Base-by-base conservation (phyloP, 1,139 yeast genomes). In the Kodamaea plutei region DNA sequence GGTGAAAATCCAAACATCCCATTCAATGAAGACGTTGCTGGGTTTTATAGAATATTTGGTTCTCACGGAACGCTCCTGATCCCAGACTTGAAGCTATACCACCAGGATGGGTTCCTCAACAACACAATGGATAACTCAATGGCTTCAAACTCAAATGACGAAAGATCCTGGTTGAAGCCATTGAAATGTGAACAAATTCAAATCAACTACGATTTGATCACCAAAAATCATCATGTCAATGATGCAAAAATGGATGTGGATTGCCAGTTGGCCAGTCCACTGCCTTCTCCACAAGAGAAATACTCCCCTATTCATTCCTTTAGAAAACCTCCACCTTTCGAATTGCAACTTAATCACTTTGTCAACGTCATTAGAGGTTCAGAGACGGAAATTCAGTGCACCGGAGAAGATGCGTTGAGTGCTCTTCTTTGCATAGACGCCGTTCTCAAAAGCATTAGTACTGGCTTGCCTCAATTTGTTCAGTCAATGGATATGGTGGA, bases 1-100 rank as follows among this genome's bases (percentile, higher is more conserved):
- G 71, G 71, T 9, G 71, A 65, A 43, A 65, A 65, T 37, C 71
- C 71, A 3, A 55, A 55, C 16, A 50, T 64, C 18, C 72, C 72
- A 3, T 50, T 46, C 26, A 52, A 58, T 40, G 54, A 52, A 13
- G 48, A 50, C 6, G 41, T 61, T 9, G 44, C 58, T 23, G 72
- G 72, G 1, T 48, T 64, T 29, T 64, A 65, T 37, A 48, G 70
- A 21, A 48, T 65, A 3, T 65, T 64, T 47, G 71, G 71, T 6
- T 52, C 63, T 23, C 46, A 56, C 15, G 70, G 69, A 1, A 64
- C 70, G 3, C 49, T 65, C 20, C 63, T 69, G 4, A 50, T 65
- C 4, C 72, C 72, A 2, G 72, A 65, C 33, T 45, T 64, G 46
- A 62, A 57, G 17, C 41, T 65, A 14, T 62, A 57, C 35, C 62